These are phyloP conservation scores for Cubamyces sp. DNA, from an alignment of 768 basidiomycete genomes.

Conservation along the genomic window DNA sequence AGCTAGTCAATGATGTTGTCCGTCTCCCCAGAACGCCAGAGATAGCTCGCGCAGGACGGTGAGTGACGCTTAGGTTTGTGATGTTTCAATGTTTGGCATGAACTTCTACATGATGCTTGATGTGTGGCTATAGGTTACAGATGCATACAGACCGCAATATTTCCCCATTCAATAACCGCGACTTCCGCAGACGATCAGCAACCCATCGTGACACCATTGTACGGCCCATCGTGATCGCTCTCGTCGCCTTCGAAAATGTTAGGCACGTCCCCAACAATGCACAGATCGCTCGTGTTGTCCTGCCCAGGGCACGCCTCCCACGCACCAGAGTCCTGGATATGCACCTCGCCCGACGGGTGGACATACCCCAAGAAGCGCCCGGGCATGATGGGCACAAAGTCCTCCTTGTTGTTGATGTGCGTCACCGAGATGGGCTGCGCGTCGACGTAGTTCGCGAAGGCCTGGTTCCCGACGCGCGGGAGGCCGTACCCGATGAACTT, in stretches of 20 bases:
- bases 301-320: slow-evolving; percentile 64
- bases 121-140: not conserved
- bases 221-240: slow-evolving; percentile 54
- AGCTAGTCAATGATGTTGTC: no score
- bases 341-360: slow-evolving; percentile 47
- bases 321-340: slow-evolving; percentile 43
- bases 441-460: slow-evolving; percentile 61
- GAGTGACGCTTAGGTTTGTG: no score
- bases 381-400: slow-evolving; percentile 41
- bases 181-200: slow-evolving; percentile 1
- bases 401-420: slow-evolving; percentile 57
- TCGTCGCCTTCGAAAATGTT: slow-evolving; percentile 49
- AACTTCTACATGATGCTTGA: no score
- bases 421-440: slow-evolving; percentile 45
- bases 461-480: slow-evolving; percentile 55
- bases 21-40: no score
- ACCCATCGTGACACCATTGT: slow-evolving; percentile 40
- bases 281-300: slow-evolving; percentile 58
- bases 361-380: slow-evolving; percentile 47
- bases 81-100: no score
- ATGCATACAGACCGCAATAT: not conserved
- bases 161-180: not conserved
- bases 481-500: slow-evolving; percentile 36
- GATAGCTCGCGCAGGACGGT: no score
- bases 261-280: slow-evolving; percentile 56